phyloP scores from a whole-genome alignment of 345 rosid genomes.

The Carallia pectinifolia region DNA sequence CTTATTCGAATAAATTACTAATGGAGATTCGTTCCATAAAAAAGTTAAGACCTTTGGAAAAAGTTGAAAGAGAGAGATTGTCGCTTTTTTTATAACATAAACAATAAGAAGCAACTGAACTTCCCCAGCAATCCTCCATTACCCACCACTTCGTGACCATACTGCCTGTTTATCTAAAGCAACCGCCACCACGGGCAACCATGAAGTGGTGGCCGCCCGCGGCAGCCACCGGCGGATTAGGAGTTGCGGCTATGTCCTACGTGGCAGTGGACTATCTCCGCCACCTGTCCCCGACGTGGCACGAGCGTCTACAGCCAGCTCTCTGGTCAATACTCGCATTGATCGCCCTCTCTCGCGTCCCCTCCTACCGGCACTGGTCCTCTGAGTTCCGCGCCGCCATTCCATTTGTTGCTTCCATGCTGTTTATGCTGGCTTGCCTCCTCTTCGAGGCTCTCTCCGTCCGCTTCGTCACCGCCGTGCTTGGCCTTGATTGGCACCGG shows the following conservation, averaged over 20 bases:
- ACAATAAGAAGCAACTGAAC: not conserved
- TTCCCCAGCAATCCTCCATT: not conserved
- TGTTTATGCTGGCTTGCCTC: conserved; percentile 71
- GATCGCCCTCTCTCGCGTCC: conserved; percentile 64
- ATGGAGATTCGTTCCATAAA: too few species aligned
- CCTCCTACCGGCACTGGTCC: conserved; percentile 82
- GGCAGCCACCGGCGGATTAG: conserved; percentile 53
- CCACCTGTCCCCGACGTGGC: conserved; percentile 74
- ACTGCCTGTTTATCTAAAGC: not conserved
- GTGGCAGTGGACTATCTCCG: conserved; percentile 83
- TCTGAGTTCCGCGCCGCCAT: conserved; percentile 66
- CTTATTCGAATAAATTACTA: too few species aligned
- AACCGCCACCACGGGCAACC: not conserved
- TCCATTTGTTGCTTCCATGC: conserved; percentile 71
- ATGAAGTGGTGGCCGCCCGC: conserved; percentile 10
- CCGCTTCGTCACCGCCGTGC: conserved; percentile 84
- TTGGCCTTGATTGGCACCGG: conserved; percentile 94
- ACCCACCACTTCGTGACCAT: not conserved
- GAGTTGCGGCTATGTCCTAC: conserved; percentile 75
- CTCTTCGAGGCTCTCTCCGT: conserved; percentile 85
- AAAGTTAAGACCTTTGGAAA: too few species aligned
- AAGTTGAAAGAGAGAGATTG: too few species aligned
- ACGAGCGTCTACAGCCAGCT: conserved; percentile 71
- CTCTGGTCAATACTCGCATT: conserved; percentile 75
- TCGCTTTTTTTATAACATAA: too few species aligned